Evolutionary conservation across 768 basidiomycete genomes (phyloP).

Genomic region (Phlebiopsis gigantea): DNA sequence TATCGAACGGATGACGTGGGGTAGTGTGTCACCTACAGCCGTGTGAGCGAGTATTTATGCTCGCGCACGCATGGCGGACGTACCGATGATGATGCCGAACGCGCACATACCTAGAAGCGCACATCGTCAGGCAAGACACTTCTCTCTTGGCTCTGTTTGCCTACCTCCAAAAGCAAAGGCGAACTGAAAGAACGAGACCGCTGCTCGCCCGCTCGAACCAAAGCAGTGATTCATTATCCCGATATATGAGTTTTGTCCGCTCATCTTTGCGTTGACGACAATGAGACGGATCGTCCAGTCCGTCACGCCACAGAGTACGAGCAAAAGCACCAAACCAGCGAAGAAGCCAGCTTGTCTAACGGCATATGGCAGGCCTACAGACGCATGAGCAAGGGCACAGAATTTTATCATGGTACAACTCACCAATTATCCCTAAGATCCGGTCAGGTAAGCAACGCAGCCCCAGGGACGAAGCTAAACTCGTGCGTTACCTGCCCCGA

Average conservation of each 20-base stretch:
- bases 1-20: slow-evolving; percentile 84
- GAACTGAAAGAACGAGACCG: slow-evolving; percentile 96
- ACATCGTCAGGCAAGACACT: neutral
- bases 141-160: slow-evolving; percentile 14
- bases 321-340: slow-evolving; percentile 75
- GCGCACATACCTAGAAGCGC: slow-evolving; percentile 81
- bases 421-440: slow-evolving; percentile 69
- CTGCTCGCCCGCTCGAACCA: slow-evolving; percentile 84
- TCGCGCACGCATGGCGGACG: slow-evolving; percentile 1
- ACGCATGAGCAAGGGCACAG: neutral
- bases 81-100: slow-evolving; percentile 90
- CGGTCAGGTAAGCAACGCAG: neutral
- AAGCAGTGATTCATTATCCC: slow-evolving; percentile 94
- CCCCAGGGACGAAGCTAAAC: slow-evolving; percentile 5
- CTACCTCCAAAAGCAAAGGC: slow-evolving; percentile 93
- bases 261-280: slow-evolving; percentile 92
- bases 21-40: slow-evolving; percentile 83
- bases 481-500: slow-evolving; percentile 73
- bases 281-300: slow-evolving; percentile 98
- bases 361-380: slow-evolving; percentile 85
- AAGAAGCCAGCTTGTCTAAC: slow-evolving; percentile 93
- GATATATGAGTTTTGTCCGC: slow-evolving; percentile 87
- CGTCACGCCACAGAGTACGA: slow-evolving; percentile 79
- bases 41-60: neutral
- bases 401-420: neutral